These are phyloP conservation scores for Suillus hirtellus DNA, from an alignment of 768 basidiomycete genomes.

Conservation along the genomic window DNA sequence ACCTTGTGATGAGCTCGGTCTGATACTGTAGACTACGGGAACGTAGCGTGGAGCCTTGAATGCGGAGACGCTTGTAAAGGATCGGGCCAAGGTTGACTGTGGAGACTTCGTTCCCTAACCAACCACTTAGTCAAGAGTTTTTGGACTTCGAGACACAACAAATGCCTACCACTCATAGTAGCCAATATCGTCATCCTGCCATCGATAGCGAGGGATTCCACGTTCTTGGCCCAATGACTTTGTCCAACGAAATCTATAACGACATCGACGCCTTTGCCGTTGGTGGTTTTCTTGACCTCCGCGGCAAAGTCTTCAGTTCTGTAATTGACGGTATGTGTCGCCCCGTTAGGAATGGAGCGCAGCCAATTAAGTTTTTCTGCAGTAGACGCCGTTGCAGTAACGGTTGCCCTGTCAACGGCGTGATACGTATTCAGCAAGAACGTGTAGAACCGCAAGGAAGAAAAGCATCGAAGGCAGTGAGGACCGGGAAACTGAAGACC, in stretches of 20 bases:
- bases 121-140: slow-evolving; percentile 21
- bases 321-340: slow-evolving; percentile 83
- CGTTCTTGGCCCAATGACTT: slow-evolving; percentile 72
- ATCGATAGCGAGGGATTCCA: slow-evolving; percentile 67
- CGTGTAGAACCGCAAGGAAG: slow-evolving; percentile 1
- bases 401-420: slow-evolving; percentile 47
- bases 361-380: slow-evolving; percentile 82
- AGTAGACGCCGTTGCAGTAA: slow-evolving; percentile 86
- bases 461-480: slow-evolving; percentile 11
- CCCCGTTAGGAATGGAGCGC: slow-evolving; percentile 60
- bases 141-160: slow-evolving; percentile 16
- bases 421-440: slow-evolving; percentile 13
- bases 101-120: slow-evolving; percentile 47
- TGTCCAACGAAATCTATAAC: slow-evolving; percentile 84
- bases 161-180: slow-evolving; percentile 58
- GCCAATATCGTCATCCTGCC: slow-evolving; percentile 74
- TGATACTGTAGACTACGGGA: slow-evolving; percentile 78
- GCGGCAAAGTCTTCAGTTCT: slow-evolving; percentile 79
- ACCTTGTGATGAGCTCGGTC: slow-evolving; percentile 64
- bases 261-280: slow-evolving; percentile 74
- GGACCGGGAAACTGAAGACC: neutral
- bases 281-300: slow-evolving; percentile 67
- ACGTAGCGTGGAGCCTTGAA: slow-evolving; percentile 87
- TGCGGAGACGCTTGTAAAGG: slow-evolving; percentile 80
- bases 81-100: slow-evolving; percentile 63